Conservation (phyloP, 805 yeast species). For the Saturnispora saitoi region DNA sequence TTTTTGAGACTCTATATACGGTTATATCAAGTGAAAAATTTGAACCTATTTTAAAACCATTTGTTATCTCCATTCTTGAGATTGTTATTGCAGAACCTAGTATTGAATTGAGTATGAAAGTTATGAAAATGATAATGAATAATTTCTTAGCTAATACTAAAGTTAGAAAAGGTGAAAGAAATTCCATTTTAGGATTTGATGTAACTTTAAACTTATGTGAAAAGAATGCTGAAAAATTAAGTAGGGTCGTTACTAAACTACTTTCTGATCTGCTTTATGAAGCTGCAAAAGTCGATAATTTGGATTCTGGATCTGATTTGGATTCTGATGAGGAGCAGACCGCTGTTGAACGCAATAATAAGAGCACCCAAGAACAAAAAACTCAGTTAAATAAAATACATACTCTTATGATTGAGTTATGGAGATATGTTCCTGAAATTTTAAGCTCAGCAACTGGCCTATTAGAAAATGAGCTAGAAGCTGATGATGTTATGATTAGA, state of each 20-base stretch:
- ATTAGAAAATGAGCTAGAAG: conserved; percentile 69
- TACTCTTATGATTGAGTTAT: conserved; percentile 51
- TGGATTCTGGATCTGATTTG: conserved; percentile 9
- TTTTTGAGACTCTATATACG: conserved; percentile 59
- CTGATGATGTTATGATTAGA: conserved; percentile 57
- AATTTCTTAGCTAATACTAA: conserved; percentile 40
- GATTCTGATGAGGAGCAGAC: conserved; percentile 8
- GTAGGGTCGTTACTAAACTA: conserved; percentile 68
- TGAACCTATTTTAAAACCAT: conserved; percentile 37
- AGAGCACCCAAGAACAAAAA: conserved; percentile 7
- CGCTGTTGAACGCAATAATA: background rate
- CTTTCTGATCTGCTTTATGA: conserved; percentile 70
- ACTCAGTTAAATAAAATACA: conserved; percentile 55
- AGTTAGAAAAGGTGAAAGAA: conserved; percentile 13
- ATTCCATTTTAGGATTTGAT: conserved; percentile 51
- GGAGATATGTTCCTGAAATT: conserved; percentile 73
- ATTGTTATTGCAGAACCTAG: conserved; percentile 70
- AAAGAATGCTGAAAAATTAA: conserved; percentile 60
- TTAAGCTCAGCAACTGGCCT: conserved; percentile 68
- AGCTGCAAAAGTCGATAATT: conserved; percentile 24
- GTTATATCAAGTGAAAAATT: conserved; percentile 37
- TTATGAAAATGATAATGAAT: conserved; percentile 55
- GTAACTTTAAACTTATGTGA: conserved; percentile 63
- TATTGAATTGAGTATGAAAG: conserved; percentile 44
- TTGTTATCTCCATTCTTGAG: conserved; percentile 61